Evolutionary conservation across 495 filamentous ascomycete species (phyloP), one percentile per base, ranked within the genome.

Genomic region (Bryoglossum gracile): DNA sequence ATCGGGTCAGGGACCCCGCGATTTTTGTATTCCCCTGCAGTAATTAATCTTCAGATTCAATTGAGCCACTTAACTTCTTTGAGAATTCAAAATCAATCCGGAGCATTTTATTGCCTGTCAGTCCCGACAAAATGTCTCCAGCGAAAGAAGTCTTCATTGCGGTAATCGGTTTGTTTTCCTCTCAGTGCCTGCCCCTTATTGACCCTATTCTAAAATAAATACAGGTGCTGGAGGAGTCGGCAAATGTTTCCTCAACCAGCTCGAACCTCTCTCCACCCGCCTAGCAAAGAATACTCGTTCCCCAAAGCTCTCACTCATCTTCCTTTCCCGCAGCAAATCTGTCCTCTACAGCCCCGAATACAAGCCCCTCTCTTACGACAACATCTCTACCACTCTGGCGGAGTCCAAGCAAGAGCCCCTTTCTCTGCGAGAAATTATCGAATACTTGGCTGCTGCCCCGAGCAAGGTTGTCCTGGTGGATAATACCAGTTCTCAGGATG

Each of bases 221-320:
- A 35, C 56, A 96, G 92, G 92, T 55, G 86, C 83, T 54, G 92
- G 92, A 57, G 91, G 92, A 45, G 92, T 98, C 44, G 92, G 92
- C 51, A 86, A 86, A 64, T 79, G 80, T 60, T 96, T 97, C 76
- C 81, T 98, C 55, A 68, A 70, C 46, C 92, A 98, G 65, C 80
- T 96, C 48, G 65, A 69, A 47, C 54, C 56, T 14, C 72, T 86
- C 14, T 58, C 75, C 8, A 46, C 53, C 39, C 75, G 72, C 46
- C 71, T 83, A 40, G 70, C 80, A 57, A 60, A 63, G 49, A 73
- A 76, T 61, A 65, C 74, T 14, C 65, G 75, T 54, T 62, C 72
- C 44, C 73, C 71, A 21, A 75, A 75, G 63, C 64, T 94, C 30
- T 76, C 76, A 48, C 79, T 95, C 18, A 75, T 88, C 67, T 78